Percentiles rank a stretch among this genome's conserved stretches.
Evolutionary conservation across 2,329 filamentous ascomycete genomes (phyloP).

Genomic region (Plenodomus tracheiphilus): DNA sequence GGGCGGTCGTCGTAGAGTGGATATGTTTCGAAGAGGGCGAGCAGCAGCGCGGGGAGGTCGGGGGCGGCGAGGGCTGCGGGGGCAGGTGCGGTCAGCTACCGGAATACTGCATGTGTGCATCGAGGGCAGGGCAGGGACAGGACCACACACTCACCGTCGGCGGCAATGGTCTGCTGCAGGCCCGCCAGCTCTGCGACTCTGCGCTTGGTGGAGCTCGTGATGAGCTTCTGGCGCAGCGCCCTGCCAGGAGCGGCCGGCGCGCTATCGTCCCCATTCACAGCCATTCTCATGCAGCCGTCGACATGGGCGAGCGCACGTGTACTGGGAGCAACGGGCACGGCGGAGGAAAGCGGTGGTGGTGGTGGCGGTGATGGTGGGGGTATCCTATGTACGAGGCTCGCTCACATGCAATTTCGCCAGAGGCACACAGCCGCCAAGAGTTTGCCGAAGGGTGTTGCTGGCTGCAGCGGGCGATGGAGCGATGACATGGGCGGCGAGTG

Average conservation of each 20-base stretch:
- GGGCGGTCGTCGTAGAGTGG: constrained; percentile 82
- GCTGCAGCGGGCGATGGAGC: too few relatives aligned
- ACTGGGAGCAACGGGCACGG: not conserved
- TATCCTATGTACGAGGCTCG: too few relatives aligned
- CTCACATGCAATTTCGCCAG: not conserved
- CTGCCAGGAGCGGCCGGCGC: constrained; percentile 37
- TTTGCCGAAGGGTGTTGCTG: not conserved
- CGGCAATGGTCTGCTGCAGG: constrained; percentile 49
- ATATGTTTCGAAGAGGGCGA: constrained; percentile 83
- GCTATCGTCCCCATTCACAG: constrained; percentile 41
- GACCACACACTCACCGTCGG: constrained; percentile 46
- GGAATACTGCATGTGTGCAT: too few relatives aligned
- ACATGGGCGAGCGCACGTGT: constrained; percentile 25
- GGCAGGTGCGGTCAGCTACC: constrained; percentile 13
- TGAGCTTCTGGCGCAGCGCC: constrained; percentile 46
- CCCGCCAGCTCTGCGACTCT: constrained; percentile 50
- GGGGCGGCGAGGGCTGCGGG: constrained; percentile 45
- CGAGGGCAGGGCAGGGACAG: too few relatives aligned
- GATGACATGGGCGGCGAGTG: not conserved
- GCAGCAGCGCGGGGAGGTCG: constrained; percentile 61
- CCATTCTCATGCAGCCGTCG: constrained; percentile 41
- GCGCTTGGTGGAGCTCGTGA: constrained; percentile 54
- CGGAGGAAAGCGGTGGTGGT: constrained; percentile 31
- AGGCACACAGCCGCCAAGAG: not conserved
- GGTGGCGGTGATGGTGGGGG: too few relatives aligned